phyloP scores from a whole-genome alignment of 331 rosid genomes.

The Spiraea crenata region DNA sequence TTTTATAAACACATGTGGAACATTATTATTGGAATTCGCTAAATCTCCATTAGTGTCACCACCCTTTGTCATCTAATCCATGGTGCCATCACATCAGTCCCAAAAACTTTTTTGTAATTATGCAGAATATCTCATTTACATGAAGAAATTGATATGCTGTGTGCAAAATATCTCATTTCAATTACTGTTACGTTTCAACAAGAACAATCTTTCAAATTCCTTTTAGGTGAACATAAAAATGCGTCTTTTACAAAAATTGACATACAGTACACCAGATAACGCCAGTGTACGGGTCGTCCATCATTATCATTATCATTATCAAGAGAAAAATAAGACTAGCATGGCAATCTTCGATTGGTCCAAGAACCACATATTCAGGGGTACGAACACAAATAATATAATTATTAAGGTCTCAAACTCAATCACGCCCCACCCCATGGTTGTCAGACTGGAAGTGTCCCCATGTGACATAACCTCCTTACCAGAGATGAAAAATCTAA shows the following conservation, averaged over 20 bases:
- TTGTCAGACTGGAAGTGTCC: neutral
- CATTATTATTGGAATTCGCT: slow-evolving; percentile 16
- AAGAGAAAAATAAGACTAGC: neutral
- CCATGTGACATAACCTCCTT: slow-evolving; percentile 20
- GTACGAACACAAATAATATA: neutral
- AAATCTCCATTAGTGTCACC: slow-evolving; percentile 7
- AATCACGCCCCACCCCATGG: slow-evolving; percentile 1
- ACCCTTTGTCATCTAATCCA: slow-evolving; percentile 8
- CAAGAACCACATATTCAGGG: neutral
- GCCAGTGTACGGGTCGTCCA: neutral
- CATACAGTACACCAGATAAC: neutral
- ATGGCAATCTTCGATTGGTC: neutral
- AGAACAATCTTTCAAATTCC: neutral
- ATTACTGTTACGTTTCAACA: neutral
- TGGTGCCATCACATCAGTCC: neutral
- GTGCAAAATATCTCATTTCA: no score
- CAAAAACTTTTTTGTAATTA: no score
- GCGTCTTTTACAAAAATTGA: neutral
- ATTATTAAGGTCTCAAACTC: neutral
- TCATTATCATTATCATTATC: neutral
- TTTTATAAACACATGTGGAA: neutral
- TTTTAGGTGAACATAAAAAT: neutral
- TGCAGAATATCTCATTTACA: no score
- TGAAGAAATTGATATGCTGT: no score
- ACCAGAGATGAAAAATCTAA: neutral